phyloP scores from a whole-genome alignment of 2,329 filamentous ascomycete genomes.

The Phaeoacremonium minimum region DNA sequence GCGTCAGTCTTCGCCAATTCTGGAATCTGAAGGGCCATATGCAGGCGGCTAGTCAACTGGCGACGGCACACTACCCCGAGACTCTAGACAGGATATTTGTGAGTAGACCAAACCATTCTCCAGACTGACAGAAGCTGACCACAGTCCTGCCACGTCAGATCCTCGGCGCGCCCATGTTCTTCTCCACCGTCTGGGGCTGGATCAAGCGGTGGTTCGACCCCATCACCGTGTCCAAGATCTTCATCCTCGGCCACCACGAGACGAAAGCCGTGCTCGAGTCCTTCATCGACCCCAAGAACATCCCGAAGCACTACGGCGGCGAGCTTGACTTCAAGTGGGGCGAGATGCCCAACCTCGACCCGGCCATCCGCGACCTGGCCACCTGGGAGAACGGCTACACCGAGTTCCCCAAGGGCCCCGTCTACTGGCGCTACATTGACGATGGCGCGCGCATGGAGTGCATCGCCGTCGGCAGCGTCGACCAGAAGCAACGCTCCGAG shows the following conservation, averaged over 20 bases:
- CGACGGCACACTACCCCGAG: constrained; percentile 92
- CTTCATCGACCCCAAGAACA: constrained; percentile 78
- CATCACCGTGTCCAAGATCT: constrained; percentile 92
- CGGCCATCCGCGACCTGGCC: constrained; percentile 43
- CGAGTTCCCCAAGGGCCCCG: constrained; percentile 52
- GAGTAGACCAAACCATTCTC: constrained; percentile 2
- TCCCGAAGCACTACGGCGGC: constrained; percentile 87
- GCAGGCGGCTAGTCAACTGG: constrained; percentile 84
- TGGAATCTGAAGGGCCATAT: constrained; percentile 94
- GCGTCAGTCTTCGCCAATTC: constrained; percentile 86
- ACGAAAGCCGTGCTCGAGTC: constrained; percentile 71
- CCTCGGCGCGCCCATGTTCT: constrained; percentile 86
- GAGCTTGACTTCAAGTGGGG: constrained; percentile 80
- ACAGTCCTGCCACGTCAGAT: constrained; percentile 49
- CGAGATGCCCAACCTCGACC: constrained; percentile 69
- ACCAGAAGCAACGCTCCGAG: constrained; percentile 39
- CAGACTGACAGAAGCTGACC: neutral
- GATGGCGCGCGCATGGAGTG: constrained; percentile 45
- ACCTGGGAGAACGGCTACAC: constrained; percentile 48
- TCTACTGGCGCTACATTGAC: constrained; percentile 50
- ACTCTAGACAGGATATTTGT: constrained; percentile 76
- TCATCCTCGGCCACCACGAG: constrained; percentile 73
- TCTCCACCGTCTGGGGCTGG: constrained; percentile 92
- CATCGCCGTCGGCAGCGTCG: constrained; percentile 44
- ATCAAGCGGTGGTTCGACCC: constrained; percentile 95